phyloP scores from a whole-genome alignment of 345 rosid genomes.

The Sapria himalayana region DNA sequence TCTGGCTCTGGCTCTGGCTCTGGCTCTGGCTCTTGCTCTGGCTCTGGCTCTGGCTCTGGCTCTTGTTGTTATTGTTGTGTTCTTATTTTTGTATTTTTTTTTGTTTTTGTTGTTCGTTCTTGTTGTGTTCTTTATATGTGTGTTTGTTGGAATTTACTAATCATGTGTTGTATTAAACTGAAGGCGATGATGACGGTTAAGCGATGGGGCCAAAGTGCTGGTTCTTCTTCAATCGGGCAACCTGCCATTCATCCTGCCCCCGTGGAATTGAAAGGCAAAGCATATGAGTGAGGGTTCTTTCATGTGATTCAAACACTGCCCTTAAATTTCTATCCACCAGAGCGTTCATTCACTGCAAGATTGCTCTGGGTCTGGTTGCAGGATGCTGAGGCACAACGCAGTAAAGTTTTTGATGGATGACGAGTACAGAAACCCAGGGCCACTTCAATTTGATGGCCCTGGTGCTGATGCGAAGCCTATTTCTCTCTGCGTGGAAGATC shows the following conservation, averaged over 20 bases:
- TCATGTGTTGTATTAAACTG: conserved; percentile 8
- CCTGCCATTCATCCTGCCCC: conserved; percentile 95
- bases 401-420: conserved; percentile 67
- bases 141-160: too few relatives aligned
- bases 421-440: conserved; percentile 91
- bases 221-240: conserved; percentile 52
- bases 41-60: not conserved
- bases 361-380: conserved; percentile 18
- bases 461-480: conserved; percentile 87
- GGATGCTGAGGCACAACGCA: conserved; percentile 64
- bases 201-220: conserved; percentile 73
- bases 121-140: conserved; percentile 2
- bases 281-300: conserved; percentile 55
- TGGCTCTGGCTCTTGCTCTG: not conserved
- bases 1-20: too few relatives aligned
- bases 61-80: not conserved
- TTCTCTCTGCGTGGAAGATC: conserved; percentile 77
- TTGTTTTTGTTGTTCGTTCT: not conserved
- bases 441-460: conserved; percentile 88
- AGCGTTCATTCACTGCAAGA: not conserved
- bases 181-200: conserved; percentile 93
- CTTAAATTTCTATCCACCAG: not conserved
- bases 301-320: not conserved
- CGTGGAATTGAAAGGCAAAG: conserved; percentile 89
- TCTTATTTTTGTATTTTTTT: not conserved